These are phyloP conservation scores for Aspergillus sp. DNA, from an alignment of 2,329 filamentous ascomycete species.

Conservation along the genomic window DNA sequence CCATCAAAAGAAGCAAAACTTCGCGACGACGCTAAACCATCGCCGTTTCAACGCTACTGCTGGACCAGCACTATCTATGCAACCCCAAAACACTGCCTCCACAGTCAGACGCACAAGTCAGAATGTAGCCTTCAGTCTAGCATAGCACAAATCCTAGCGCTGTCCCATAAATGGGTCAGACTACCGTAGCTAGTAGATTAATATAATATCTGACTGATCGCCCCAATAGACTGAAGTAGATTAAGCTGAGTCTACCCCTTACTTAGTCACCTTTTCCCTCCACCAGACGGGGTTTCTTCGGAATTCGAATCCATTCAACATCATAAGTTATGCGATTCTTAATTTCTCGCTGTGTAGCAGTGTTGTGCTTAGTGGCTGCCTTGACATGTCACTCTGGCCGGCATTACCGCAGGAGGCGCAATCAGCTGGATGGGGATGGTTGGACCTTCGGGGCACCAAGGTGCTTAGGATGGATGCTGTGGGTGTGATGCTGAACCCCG, in stretches of 20 bases:
- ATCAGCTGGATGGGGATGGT: background rate
- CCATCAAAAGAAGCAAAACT: background rate
- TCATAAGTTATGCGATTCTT: too few species aligned
- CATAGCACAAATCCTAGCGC: background rate
- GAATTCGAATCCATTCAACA: background rate
- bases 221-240: background rate
- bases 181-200: background rate
- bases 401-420: background rate
- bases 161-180: background rate
- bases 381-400: too few species aligned
- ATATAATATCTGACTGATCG: background rate
- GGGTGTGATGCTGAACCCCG: background rate
- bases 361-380: too few species aligned
- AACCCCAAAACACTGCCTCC: background rate
- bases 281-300: background rate
- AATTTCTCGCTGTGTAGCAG: too few species aligned
- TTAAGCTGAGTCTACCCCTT: background rate
- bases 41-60: background rate
- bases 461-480: background rate
- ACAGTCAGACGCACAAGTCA: too few species aligned
- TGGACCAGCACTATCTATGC: background rate
- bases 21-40: background rate
- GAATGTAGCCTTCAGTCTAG: too few species aligned
- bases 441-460: background rate
- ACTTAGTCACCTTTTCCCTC: background rate